Base-by-base conservation (phyloP, 257 asterid genomes). In the Petunia axillaris region DNA sequence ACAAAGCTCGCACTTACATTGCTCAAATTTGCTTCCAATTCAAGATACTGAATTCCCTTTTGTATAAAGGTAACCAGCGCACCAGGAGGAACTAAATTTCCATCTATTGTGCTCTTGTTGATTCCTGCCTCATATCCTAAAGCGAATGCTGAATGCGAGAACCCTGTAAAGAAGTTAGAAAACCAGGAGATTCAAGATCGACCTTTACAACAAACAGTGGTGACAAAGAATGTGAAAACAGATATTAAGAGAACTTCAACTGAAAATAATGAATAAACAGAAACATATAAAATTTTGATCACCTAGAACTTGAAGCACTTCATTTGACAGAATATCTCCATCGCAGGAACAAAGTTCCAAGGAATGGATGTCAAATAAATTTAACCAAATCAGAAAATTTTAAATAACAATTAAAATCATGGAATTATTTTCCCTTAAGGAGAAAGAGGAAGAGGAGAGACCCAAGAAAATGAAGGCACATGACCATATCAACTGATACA, bases 41-140 rank as follows among this genome's bases (percentile, higher is more conserved):
- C 98, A 77, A 93, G 97, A 84, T 91, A 95, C 74, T 93, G 98
- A 87, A 93, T 91, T 85, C 98, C 98, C 86, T 95, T 95, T 83
- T 95, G 98, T 71, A 95, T 84, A 84, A 91, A 92, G 58, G 92
- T 95, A 60, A 93, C 89, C 63, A 95, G 98, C 79, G 97, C 98
- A 81, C 97, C 97, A 2, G 98, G 98, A 13, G 98, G 98, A 85
- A 95, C 98, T 86, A 93, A 90, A 84, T 90, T 93, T 15, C 91
- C 97, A 84, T 95, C 97, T 54, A 95, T 92, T 67, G 88, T 83
- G 85, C 91, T 88, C 81, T 91, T 95, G 71, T 83, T 81, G 81
- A 93, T 89, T 81, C 97, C 97, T 13, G 98, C 98, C 89, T 95
- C 98, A 82, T 82, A 93, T 84, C 98, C 98, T 75, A 95, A 87